Conservation (phyloP, 225 moss, liverwort and hornwort species). For the Straminergon stramineum region DNA sequence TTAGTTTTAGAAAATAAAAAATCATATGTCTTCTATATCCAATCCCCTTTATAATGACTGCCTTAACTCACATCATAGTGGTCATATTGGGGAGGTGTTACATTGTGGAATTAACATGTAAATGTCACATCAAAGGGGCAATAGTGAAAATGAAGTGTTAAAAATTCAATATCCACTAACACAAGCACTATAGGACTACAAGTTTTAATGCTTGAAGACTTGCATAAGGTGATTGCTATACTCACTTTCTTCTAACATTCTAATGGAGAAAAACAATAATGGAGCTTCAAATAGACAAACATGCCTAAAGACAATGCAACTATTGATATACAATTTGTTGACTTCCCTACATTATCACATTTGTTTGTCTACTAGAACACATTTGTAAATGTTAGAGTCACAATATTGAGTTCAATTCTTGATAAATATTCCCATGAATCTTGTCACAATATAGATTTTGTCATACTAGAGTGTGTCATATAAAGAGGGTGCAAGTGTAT, state of each 20-base stretch:
- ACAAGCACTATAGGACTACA: rapidly evolving
- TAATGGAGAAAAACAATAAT: rapidly evolving
- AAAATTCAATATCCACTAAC: not conserved
- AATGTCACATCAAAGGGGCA: not conserved
- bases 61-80: rapidly evolving
- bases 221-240: rapidly evolving
- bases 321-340: not conserved
- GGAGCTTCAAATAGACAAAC: rapidly evolving
- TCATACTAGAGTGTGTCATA: not conserved
- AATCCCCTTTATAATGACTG: not conserved
- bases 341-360: not conserved
- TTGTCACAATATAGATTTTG: not conserved
- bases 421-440: not conserved
- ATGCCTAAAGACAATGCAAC: not conserved
- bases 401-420: not conserved
- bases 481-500: not conserved
- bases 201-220: rapidly evolving
- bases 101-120: rapidly evolving
- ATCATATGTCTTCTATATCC: not conserved
- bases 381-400: not conserved
- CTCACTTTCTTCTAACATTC: rapidly evolving
- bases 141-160: not conserved
- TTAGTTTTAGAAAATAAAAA: not conserved
- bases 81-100: not conserved
- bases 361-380: not conserved